A percentile compares a stretch with the other conserved stretches of the same genome.
These are phyloP conservation scores for Canna indica DNA, from an alignment of 176 grass and related monocot species.

Conservation along the genomic window DNA sequence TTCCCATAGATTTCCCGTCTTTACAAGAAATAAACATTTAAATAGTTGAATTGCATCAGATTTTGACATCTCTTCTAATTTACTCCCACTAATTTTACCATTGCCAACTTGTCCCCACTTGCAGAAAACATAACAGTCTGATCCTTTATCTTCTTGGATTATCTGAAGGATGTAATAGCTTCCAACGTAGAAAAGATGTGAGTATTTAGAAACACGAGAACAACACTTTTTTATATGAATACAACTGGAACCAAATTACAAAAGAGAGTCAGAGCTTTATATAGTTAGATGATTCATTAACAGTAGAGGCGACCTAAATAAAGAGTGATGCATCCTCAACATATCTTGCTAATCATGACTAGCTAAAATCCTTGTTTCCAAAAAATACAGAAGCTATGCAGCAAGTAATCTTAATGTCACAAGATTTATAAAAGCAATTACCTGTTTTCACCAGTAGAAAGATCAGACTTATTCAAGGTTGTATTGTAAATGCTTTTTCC, in stretches of 20 bases:
- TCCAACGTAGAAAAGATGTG: slow-evolving; percentile 16
- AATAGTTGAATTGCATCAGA: slow-evolving; percentile 71
- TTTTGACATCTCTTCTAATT: slow-evolving; percentile 82
- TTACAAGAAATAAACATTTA: slow-evolving; percentile 92
- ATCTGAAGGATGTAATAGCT: slow-evolving; percentile 94
- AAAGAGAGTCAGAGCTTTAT: background rate
- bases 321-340: background rate
- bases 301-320: background rate
- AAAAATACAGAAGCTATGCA: slow-evolving; percentile 7
- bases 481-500: slow-evolving; percentile 90
- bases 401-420: slow-evolving; percentile 1
- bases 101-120: slow-evolving; percentile 91
- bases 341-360: background rate
- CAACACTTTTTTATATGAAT: background rate
- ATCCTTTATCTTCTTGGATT: slow-evolving; percentile 82
- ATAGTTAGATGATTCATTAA: too few species aligned
- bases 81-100: slow-evolving; percentile 71
- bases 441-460: slow-evolving; percentile 88
- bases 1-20: slow-evolving; percentile 92
- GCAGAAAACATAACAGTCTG: slow-evolving; percentile 72
- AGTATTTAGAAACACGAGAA: slow-evolving; percentile 11
- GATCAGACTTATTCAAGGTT: slow-evolving; percentile 92
- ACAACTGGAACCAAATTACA: background rate
- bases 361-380: background rate
- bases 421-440: slow-evolving; percentile 18